phyloP scores from a whole-genome alignment of 495 filamentous ascomycete species.

The Xylaria castorea region DNA sequence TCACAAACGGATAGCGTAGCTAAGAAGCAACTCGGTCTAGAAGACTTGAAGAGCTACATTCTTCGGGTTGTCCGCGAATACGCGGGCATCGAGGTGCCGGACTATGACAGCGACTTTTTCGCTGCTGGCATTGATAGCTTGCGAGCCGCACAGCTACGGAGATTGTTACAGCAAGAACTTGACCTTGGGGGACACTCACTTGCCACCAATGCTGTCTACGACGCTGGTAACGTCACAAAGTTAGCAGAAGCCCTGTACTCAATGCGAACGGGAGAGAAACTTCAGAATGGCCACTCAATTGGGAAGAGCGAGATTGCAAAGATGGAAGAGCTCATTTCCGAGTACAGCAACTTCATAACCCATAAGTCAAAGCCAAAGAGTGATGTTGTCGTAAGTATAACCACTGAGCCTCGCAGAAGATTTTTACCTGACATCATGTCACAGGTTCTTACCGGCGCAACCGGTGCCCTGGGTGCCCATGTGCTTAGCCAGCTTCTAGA shows the following conservation, averaged over 20 bases:
- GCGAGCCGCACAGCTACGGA: slow-evolving; percentile 63
- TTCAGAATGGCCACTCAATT: slow-evolving; percentile 5
- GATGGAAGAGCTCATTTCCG: slow-evolving; percentile 57
- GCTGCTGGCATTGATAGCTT: slow-evolving; percentile 65
- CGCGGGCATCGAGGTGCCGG: slow-evolving; percentile 49
- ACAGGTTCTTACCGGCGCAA: slow-evolving; percentile 65
- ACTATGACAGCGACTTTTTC: slow-evolving; percentile 59
- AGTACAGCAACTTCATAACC: slow-evolving; percentile 54
- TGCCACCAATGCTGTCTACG: slow-evolving; percentile 59
- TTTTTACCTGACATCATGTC: slow-evolving; percentile 37
- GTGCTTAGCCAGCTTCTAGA: slow-evolving; percentile 56
- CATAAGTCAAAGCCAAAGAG: slow-evolving; percentile 44
- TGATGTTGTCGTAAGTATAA: slow-evolving; percentile 21
- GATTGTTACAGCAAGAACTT: slow-evolving; percentile 56
- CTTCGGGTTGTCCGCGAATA: slow-evolving; percentile 48
- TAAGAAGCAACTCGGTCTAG: slow-evolving; percentile 44
- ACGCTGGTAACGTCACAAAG: slow-evolving; percentile 53
- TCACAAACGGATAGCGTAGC: slow-evolving; percentile 36
- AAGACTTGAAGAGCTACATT: slow-evolving; percentile 51
- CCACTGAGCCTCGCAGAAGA: slow-evolving; percentile 24
- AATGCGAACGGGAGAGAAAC: slow-evolving; percentile 40
- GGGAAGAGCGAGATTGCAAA: slow-evolving; percentile 41
- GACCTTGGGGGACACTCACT: slow-evolving; percentile 45
- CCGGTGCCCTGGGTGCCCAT: slow-evolving; percentile 65
- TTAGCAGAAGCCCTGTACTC: slow-evolving; percentile 55